Base-by-base conservation (phyloP, 768 basidiomycete genomes). In the Termitomyces bulborhizus region DNA sequence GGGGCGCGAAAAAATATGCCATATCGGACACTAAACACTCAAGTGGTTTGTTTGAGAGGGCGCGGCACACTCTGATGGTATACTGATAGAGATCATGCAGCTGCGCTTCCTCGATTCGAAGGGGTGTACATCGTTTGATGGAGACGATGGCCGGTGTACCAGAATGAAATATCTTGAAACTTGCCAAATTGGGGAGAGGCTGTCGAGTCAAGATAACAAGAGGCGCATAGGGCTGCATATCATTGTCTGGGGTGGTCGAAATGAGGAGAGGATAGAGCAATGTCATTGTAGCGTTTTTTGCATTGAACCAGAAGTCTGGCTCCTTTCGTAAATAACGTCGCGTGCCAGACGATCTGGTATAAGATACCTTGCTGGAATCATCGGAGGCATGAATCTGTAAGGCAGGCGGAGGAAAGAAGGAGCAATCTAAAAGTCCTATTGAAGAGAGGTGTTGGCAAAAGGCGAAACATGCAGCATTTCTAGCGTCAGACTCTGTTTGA, bases 261-360 rank as follows among this genome's bases (percentile, higher is more conserved):
- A 90, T 69, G 32, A 88, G 67, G 7, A 77, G 76, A 2, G 87
- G 85, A 64, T 82, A 86, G n/a, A 87, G 74, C 26, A 61, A 57
- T 32, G 58, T 50, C n/a, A 57, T 62, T 16, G 64, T 57, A 55
- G 64, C 60, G 48, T 62, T 55, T 18, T 61, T 60, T 16, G 72
- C 65, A 60, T 81, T 79, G 12, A 59, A 58, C 91, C 91, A 92
- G 64, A 93, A 89, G 39, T 74, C 68, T n/a, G 90, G 81, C 45
- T 65, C 68, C 66, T 80, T 86, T 57, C 79, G 76, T 12, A 70
- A 66, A 69, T 91, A 88, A 49, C 73, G 69, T 39, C 78, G 76
- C 12, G 79, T 77, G 9, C 83, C 82, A 41, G 69, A 61, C 3
- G 58, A 51, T 53, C 70, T 72, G 34, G 65, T 59, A 16, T 68